phyloP scores from a whole-genome alignment of 805 yeast genomes.

The Candida multigemmis region DNA sequence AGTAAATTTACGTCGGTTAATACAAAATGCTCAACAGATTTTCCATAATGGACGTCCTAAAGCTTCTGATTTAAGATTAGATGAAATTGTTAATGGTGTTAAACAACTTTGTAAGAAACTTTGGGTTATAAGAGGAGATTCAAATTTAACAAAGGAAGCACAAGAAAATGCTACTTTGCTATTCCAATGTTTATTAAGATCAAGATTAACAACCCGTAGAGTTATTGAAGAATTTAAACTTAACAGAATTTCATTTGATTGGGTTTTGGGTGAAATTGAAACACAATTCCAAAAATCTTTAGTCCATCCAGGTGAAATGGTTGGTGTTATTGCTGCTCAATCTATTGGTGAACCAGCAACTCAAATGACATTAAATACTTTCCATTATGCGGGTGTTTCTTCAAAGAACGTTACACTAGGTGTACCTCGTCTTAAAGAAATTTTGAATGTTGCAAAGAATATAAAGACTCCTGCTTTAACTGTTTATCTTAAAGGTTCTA shows the following conservation, averaged over 20 bases:
- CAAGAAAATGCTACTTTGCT: slow-evolving; percentile 85
- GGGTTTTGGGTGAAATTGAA: slow-evolving; percentile 94
- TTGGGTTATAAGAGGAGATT: slow-evolving; percentile 75
- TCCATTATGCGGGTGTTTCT: slow-evolving; percentile 97
- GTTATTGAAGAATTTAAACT: slow-evolving; percentile 85
- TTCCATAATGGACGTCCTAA: slow-evolving; percentile 87
- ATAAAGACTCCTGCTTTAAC: slow-evolving; percentile 99
- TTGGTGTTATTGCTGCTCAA: slow-evolving; percentile 95
- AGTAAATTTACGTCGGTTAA: slow-evolving; percentile 90
- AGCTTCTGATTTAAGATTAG: slow-evolving; percentile 83
- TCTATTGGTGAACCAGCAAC: slow-evolving; percentile 98
- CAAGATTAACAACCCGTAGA: slow-evolving; percentile 85
- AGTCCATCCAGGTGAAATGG: slow-evolving; percentile 98
- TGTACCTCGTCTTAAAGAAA: slow-evolving; percentile 97
- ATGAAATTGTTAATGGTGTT: slow-evolving; percentile 71
- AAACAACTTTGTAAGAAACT: slow-evolving; percentile 57
- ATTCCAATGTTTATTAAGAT: slow-evolving; percentile 87
- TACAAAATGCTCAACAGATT: slow-evolving; percentile 95
- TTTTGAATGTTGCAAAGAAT: slow-evolving; percentile 95
- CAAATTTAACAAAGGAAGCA: slow-evolving; percentile 68
- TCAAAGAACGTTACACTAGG: slow-evolving; percentile 94
- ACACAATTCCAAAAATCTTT: slow-evolving; percentile 85
- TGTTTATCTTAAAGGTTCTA: slow-evolving; percentile 76
- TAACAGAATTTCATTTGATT: slow-evolving; percentile 79
- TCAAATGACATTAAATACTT: slow-evolving; percentile 94